Evolutionary conservation across 768 basidiomycete species (phyloP).

Genomic region (Boletus coccyginus): DNA sequence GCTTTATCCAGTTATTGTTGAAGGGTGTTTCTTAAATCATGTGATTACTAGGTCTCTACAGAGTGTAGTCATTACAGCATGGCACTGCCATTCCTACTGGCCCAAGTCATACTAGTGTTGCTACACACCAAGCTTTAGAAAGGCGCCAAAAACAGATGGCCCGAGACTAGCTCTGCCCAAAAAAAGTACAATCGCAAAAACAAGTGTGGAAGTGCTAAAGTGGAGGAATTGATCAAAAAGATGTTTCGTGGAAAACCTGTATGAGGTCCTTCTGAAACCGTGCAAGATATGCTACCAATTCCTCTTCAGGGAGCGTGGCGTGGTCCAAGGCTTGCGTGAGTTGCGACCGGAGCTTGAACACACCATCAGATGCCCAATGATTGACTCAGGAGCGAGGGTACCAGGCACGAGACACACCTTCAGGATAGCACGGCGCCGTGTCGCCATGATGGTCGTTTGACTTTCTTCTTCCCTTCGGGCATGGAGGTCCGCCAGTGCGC

Average conservation of each 20-base stretch:
- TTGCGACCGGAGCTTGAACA: constrained; percentile 64
- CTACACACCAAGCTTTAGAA: too few relatives aligned
- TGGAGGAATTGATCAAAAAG: constrained; percentile 7
- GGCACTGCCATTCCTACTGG: too few relatives aligned
- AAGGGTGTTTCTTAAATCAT: too few relatives aligned
- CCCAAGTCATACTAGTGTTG: too few relatives aligned
- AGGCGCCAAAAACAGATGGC: too few relatives aligned
- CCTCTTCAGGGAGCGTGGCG: constrained; percentile 70
- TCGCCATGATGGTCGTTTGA: constrained; percentile 53
- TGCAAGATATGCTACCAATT: constrained; percentile 61
- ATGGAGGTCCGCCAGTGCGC: constrained; percentile 55
- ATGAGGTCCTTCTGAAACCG: constrained; percentile 72
- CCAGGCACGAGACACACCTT: constrained; percentile 46
- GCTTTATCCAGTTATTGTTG: too few relatives aligned
- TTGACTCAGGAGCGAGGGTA: background rate
- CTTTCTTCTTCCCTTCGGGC: constrained; percentile 58
- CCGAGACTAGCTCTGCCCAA: background rate
- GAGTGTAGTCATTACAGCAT: too few relatives aligned
- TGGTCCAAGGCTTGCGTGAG: constrained; percentile 70
- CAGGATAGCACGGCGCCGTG: constrained; percentile 65
- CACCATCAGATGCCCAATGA: background rate
- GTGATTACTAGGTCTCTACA: too few relatives aligned
- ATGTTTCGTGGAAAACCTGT: constrained; percentile 37
- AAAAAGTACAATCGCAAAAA: constrained; percentile 7
- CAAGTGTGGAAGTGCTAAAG: background rate